A percentile compares a stretch with the other conserved stretches of the same genome.
Evolutionary conservation across 1,284 basidiomycete genomes (phyloP).

Genomic region (Papiliotrema terrestris): DNA sequence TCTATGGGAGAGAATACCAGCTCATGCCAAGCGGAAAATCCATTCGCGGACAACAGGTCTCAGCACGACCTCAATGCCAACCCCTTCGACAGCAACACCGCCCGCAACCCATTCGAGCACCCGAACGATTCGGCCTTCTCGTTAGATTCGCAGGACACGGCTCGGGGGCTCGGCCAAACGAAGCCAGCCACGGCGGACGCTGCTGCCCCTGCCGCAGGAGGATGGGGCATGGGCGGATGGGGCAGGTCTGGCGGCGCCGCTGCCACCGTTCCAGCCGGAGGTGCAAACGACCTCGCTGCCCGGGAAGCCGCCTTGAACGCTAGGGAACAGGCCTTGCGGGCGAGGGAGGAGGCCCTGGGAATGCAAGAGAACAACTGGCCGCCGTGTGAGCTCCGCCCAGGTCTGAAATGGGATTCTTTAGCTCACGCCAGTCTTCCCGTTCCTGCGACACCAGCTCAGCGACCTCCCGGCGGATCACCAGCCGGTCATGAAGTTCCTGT

Average conservation of each 20-base stretch:
- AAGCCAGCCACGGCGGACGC: neutral
- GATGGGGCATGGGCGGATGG: slow-evolving; percentile 13
- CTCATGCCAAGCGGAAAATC: slow-evolving; percentile 16
- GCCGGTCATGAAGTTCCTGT: slow-evolving; percentile 75
- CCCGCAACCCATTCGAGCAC: slow-evolving; percentile 35
- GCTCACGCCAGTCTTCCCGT: slow-evolving; percentile 69
- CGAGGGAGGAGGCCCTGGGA: slow-evolving; percentile 34
- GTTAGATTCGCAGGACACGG: slow-evolving; percentile 30
- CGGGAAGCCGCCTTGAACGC: slow-evolving; percentile 28
- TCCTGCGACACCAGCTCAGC: slow-evolving; percentile 87
- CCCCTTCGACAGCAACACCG: slow-evolving; percentile 32
- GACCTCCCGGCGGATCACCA: slow-evolving; percentile 83
- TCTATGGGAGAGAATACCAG: neutral
- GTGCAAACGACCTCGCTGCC: slow-evolving; percentile 5
- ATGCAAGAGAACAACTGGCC: slow-evolving; percentile 48
- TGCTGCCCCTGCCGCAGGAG: slow-evolving; percentile 5
- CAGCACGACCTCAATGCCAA: slow-evolving; percentile 32
- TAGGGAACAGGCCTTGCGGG: slow-evolving; percentile 38
- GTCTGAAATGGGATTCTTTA: no score
- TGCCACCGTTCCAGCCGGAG: neutral
- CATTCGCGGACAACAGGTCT: slow-evolving; percentile 29
- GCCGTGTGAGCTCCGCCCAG: slow-evolving; percentile 34
- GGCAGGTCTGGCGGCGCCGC: neutral
- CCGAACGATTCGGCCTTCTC: slow-evolving; percentile 41
- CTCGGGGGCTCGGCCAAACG: slow-evolving; percentile 7